These are phyloP conservation scores for Aspergillus fructus DNA, from an alignment of 2,329 filamentous ascomycete species.

Conservation along the genomic window DNA sequence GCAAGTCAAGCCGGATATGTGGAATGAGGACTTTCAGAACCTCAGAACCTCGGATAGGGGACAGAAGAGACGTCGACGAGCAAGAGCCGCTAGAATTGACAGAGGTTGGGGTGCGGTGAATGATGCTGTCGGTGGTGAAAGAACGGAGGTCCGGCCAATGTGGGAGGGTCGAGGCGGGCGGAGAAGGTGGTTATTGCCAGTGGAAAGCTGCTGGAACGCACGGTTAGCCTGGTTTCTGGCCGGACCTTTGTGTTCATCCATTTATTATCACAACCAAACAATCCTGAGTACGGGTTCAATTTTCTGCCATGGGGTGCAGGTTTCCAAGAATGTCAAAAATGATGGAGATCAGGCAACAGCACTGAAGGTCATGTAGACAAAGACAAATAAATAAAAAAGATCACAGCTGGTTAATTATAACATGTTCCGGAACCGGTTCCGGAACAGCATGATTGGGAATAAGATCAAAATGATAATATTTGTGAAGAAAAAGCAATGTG, in stretches of 20 bases:
- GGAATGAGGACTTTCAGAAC: conserved; percentile 5
- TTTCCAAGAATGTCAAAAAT: conserved; percentile 7
- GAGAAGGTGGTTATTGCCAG: conserved; percentile 24
- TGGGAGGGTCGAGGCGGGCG: conserved; percentile 28
- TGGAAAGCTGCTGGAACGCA: conserved; percentile 15
- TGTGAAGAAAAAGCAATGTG: conserved; percentile 4
- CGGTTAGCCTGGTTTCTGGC: conserved; percentile 7
- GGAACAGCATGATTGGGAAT: background rate
- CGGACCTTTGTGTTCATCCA: conserved; percentile 4
- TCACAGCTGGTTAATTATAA: conserved; percentile 2
- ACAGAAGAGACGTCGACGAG: conserved; percentile 8
- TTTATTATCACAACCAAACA: conserved; percentile 6
- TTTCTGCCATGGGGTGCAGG: conserved; percentile 8
- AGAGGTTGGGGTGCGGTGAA: conserved; percentile 11
- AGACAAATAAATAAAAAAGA: background rate
- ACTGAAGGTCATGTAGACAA: background rate
- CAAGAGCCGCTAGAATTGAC: conserved; percentile 14
- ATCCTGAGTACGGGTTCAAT: conserved; percentile 2
- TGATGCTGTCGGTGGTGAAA: conserved; percentile 9
- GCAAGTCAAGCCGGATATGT: conserved; percentile 5
- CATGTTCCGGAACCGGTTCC: background rate
- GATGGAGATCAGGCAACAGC: conserved; percentile 1
- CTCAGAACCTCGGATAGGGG: conserved; percentile 1
- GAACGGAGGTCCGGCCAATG: conserved; percentile 19
- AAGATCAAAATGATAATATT: background rate